Base-by-base conservation (phyloP, 805 yeast genomes). In the Pichia ethanolica region DNA sequence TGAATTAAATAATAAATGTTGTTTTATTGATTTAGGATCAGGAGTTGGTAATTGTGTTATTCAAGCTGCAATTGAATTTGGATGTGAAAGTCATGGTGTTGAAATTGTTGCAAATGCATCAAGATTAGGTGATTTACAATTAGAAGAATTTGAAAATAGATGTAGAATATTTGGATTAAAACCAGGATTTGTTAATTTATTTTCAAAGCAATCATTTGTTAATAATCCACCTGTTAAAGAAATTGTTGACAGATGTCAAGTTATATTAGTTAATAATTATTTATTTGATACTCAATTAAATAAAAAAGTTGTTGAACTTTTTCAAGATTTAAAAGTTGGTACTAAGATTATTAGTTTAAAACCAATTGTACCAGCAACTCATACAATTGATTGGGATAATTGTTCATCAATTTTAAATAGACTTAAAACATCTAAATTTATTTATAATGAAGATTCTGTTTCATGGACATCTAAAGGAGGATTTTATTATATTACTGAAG, bases 11-110 rank as follows among this genome's bases (percentile, higher is more conserved):
- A 71, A 78, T 1, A 66, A 65, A 1, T 75, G 78, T 41, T 76
- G 71, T n/a, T 89, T 89, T 59, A 80, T 90, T 53, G 97, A 90
- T 66, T 71, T 90, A 27, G 97, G 97, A 0, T 88, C 96, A 0
- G 97, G 97, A 13, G 97, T 90, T 13, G 97, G 97, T 0, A 90
- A 90, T 61, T 88, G 96, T 50, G 83, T 86, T 0, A 74, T 89
- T 39, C 97, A 89, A 63, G 95, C 96, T 0, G 89, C 96, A 0
- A 65, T 90, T 35, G 96, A 89, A 59, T 81, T 78, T 62, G 96
- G 96, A 2, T 85, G 89, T 52, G 73, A 73, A 47, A 83, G 95
- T 64, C 88, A 86, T 59, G 97, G 97, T 0, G 87, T 91, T 65
- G 97, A 90, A 62, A 77, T 90, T 44, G 89, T 89, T 95, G 77